Conservation (phyloP, 2,329 filamentous ascomycete genomes). For the Scopulariopsis brevicaulis region DNA sequence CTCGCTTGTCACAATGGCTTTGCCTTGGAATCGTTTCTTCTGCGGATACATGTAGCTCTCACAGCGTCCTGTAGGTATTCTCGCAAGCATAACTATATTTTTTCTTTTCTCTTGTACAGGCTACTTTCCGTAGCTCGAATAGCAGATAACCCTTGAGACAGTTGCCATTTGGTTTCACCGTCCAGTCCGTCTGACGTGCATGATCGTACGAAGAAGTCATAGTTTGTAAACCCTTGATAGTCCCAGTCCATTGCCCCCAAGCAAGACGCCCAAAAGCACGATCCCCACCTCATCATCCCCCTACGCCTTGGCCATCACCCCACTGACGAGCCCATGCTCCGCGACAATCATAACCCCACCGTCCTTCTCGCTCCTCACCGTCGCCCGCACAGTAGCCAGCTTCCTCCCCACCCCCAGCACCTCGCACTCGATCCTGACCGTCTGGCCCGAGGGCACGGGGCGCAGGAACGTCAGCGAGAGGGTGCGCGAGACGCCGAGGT, state of each 20-base stretch:
- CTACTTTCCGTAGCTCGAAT: too few species aligned
- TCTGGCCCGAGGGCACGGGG: constrained; percentile 40
- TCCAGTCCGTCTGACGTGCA: too few species aligned
- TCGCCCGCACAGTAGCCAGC: constrained; percentile 39
- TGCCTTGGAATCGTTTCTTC: background rate
- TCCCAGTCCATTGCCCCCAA: too few species aligned
- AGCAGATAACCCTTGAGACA: too few species aligned
- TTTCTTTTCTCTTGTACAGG: background rate
- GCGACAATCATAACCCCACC: constrained; percentile 43
- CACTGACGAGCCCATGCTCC: constrained; percentile 55
- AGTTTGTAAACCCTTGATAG: too few species aligned
- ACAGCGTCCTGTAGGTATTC: background rate
- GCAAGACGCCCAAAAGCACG: background rate
- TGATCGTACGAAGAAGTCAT: too few species aligned
- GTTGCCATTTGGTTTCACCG: too few species aligned
- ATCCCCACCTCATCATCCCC: constrained; percentile 2
- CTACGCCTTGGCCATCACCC: constrained; percentile 28
- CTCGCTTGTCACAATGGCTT: background rate
- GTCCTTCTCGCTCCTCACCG: constrained; percentile 40
- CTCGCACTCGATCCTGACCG: constrained; percentile 43
- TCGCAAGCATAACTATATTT: background rate
- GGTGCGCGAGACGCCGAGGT: constrained; percentile 52
- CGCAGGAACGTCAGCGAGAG: constrained; percentile 57
- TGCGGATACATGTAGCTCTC: background rate
- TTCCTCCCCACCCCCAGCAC: constrained; percentile 45